Conservation (phyloP, 2,329 filamentous ascomycete species). For the Monosporascus cannonballus region DNA sequence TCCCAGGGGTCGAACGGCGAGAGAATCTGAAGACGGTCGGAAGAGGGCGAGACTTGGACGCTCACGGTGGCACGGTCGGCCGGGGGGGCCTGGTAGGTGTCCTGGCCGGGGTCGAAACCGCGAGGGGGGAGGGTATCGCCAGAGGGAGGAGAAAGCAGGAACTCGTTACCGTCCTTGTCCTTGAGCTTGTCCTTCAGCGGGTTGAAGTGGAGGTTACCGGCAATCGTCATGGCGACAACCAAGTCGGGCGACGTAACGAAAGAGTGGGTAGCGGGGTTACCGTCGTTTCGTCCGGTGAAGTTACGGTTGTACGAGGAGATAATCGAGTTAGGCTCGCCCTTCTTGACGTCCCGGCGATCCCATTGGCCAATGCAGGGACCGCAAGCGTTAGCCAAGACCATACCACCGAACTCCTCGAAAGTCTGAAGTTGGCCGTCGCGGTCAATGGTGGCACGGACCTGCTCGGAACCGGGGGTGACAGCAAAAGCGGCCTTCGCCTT, state of each 20-base stretch:
- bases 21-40: slow-evolving; percentile 91
- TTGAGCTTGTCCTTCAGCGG: slow-evolving; percentile 86
- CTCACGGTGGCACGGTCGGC: slow-evolving; percentile 64
- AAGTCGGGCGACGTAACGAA: slow-evolving; percentile 90
- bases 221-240: slow-evolving; percentile 79
- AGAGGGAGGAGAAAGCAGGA: slow-evolving; percentile 73
- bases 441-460: slow-evolving; percentile 89
- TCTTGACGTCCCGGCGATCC: slow-evolving; percentile 90
- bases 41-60: slow-evolving; percentile 81
- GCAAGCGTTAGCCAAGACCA: slow-evolving; percentile 93
- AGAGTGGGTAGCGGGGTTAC: slow-evolving; percentile 89
- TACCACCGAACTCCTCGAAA: slow-evolving; percentile 91
- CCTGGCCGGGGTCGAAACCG: slow-evolving; percentile 84
- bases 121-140: slow-evolving; percentile 73
- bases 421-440: slow-evolving; percentile 89
- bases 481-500: slow-evolving; percentile 93
- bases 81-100: slow-evolving; percentile 96
- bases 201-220: slow-evolving; percentile 87
- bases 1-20: slow-evolving; percentile 83
- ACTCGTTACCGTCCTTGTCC: slow-evolving; percentile 95
- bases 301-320: slow-evolving; percentile 99
- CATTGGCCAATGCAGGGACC: slow-evolving; percentile 92
- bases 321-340: slow-evolving; percentile 94
- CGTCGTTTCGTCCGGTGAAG: slow-evolving; percentile 97
- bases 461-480: slow-evolving; percentile 93